These are phyloP conservation scores for Aspergillus eucalypticola DNA, from an alignment of 2,329 filamentous ascomycete species.

Conservation along the genomic window DNA sequence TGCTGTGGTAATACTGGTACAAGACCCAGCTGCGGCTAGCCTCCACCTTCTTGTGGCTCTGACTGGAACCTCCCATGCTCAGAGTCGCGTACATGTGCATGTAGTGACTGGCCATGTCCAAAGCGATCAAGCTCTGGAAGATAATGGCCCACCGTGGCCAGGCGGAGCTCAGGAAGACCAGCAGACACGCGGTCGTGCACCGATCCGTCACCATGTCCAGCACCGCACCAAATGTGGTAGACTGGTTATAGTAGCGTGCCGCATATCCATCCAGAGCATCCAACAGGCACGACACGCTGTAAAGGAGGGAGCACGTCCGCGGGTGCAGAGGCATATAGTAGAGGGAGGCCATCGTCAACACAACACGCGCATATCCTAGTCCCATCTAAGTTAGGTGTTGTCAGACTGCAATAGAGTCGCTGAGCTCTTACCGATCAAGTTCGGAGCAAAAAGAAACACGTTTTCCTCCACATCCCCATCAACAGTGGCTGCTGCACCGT, in stretches of 20 bases:
- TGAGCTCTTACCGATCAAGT: slow-evolving; percentile 68
- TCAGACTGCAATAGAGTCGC: background rate
- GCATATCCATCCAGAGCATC: slow-evolving; percentile 94
- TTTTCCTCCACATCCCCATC: slow-evolving; percentile 60
- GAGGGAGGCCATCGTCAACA: slow-evolving; percentile 83
- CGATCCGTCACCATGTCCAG: slow-evolving; percentile 99
- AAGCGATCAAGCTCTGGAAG: slow-evolving; percentile 88
- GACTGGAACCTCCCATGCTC: slow-evolving; percentile 75
- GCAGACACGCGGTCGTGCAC: slow-evolving; percentile 90
- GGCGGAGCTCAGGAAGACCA: slow-evolving; percentile 91
- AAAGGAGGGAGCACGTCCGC: slow-evolving; percentile 82
- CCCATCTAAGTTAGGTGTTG: background rate
- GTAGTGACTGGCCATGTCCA: slow-evolving; percentile 95
- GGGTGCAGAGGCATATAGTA: slow-evolving; percentile 99
- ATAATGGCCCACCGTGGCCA: slow-evolving; percentile 92
- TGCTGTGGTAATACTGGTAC: slow-evolving; percentile 96
- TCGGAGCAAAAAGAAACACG: slow-evolving; percentile 79
- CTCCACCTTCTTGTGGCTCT: slow-evolving; percentile 92
- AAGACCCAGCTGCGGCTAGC: slow-evolving; percentile 83
- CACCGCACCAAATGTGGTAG: slow-evolving; percentile 92
- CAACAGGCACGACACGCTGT: slow-evolving; percentile 90
- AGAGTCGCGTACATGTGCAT: slow-evolving; percentile 99
- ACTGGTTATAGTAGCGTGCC: slow-evolving; percentile 84
- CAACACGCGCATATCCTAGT: slow-evolving; percentile 72
- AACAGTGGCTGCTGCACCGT: slow-evolving; percentile 29